Conservation (phyloP, 2,329 filamentous ascomycete species). For the Beauveria sp. region DNA sequence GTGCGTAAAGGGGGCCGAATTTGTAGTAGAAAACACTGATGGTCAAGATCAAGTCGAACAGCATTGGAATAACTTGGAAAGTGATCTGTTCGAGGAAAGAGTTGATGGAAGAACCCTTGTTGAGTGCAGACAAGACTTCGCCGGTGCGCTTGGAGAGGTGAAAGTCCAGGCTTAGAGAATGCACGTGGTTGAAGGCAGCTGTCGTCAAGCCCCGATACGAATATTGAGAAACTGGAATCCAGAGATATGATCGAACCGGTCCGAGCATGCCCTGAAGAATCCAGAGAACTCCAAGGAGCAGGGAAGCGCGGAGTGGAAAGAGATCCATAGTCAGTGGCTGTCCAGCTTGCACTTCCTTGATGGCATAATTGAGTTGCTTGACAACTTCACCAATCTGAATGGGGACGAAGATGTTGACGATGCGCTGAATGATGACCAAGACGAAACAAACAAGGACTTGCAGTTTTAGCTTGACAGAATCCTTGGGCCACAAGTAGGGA, state of each 20-base stretch:
- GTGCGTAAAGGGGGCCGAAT: slow-evolving; percentile 66
- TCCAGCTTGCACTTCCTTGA: slow-evolving; percentile 39
- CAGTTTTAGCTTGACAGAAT: slow-evolving; percentile 63
- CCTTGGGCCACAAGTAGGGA: slow-evolving; percentile 91
- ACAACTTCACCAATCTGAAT: slow-evolving; percentile 73
- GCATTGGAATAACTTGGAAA: slow-evolving; percentile 91
- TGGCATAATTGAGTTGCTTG: slow-evolving; percentile 52
- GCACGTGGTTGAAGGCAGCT: slow-evolving; percentile 94
- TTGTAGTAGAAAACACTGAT: slow-evolving; percentile 65
- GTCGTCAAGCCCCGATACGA: slow-evolving; percentile 92
- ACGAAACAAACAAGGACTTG: slow-evolving; percentile 76
- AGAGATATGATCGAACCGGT: slow-evolving; percentile 72
- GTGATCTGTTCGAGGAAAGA: slow-evolving; percentile 94
- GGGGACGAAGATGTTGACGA: slow-evolving; percentile 81
- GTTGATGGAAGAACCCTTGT: slow-evolving; percentile 94
- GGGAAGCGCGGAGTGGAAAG: slow-evolving; percentile 28
- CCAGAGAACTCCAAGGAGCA: slow-evolving; percentile 55
- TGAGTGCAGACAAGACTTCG: slow-evolving; percentile 88
- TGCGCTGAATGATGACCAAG: slow-evolving; percentile 71
- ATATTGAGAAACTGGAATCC: slow-evolving; percentile 96
- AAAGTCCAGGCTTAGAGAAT: slow-evolving; percentile 90
- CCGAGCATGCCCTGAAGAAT: slow-evolving; percentile 86
- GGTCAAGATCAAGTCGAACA: slow-evolving; percentile 80
- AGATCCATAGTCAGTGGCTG: slow-evolving; percentile 25
- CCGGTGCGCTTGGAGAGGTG: slow-evolving; percentile 95